Base-by-base conservation (phyloP, 1,139 yeast genomes). In the Protomyces macrosporus region DNA sequence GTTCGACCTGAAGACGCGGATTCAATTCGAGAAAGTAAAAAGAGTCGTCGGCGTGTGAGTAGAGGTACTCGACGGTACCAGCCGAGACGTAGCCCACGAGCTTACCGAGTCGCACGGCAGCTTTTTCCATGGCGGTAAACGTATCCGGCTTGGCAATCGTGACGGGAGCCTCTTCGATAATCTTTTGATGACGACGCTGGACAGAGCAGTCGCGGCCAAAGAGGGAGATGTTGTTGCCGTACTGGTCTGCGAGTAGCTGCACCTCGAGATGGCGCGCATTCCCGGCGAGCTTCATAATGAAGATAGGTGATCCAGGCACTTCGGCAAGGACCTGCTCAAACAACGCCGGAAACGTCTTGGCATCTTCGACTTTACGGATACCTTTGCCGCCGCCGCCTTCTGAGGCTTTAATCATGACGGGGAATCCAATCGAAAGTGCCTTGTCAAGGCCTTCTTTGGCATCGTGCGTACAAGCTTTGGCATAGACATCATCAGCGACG, bases 341-440 rank as follows among this genome's bases (percentile, higher is more conserved):
- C 70, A 87, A 78, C 45, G 87, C 71, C 50, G 80, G 72, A 70
- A 90, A 90, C 71, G 88, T 86, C 67, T 84, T 84, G 75, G 86
- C 95, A 67, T 80, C 75, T 64, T 88, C 95, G 69, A 88, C 97
- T 76, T 89, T 89, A 81, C 97, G 86, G 74, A 90, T 90, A 82
- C 97, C 97, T 78, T 90, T 90, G 82, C 97, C 97, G 80, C 97
- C 97, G 78, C 97, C 97, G 81, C 97, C 97, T 85, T 90, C 97
- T 67, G 96, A 89, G 52, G 97, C 97, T 76, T 90, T 90, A 72
- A 90, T 84, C 97, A 90, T 90, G 61, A 90, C 95, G 53, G 97
- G 97, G 81, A 90, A 90, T 1, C 98, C 98, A 71, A 93, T 91
- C 72, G 82, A 76, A 71, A 80, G 83, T 66, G 98, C 98, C 75